Evolutionary conservation across 2,329 filamentous ascomycete genomes (phyloP).

Genomic region (Leptographium radiaticola): DNA sequence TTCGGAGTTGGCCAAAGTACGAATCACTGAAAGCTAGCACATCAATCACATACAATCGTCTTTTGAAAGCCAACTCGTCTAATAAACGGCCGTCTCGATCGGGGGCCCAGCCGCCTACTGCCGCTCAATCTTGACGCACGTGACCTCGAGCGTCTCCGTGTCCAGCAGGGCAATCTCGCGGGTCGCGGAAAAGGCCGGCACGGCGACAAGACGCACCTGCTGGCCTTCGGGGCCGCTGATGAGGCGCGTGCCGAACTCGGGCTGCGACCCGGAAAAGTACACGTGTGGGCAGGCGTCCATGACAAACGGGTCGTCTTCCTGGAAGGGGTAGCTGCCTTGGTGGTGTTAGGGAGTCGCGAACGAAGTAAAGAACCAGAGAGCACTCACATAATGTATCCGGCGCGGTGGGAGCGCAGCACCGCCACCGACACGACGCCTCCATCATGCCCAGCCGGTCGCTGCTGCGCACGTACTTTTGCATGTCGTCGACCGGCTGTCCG

Average conservation of each 20-base stretch:
- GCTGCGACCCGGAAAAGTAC: slow-evolving; percentile 80
- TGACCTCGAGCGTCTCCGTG: slow-evolving; percentile 68
- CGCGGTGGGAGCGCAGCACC: slow-evolving; percentile 81
- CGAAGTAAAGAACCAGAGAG: neutral
- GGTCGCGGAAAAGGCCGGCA: slow-evolving; percentile 70
- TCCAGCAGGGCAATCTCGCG: slow-evolving; percentile 76
- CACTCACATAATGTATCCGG: slow-evolving; percentile 85
- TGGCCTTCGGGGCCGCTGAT: slow-evolving; percentile 58
- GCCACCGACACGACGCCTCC: slow-evolving; percentile 89
- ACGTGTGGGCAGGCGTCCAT: slow-evolving; percentile 76
- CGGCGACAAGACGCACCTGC: slow-evolving; percentile 61
- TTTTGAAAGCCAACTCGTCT: slow-evolving; percentile 71
- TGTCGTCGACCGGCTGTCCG: slow-evolving; percentile 87
- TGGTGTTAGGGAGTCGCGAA: neutral
- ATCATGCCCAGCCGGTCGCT: slow-evolving; percentile 75
- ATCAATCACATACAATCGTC: slow-evolving; percentile 74
- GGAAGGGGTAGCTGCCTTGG: slow-evolving; percentile 90
- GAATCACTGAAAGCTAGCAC: slow-evolving; percentile 32
- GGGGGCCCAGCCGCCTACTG: too few relatives aligned
- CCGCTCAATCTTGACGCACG: slow-evolving; percentile 45
- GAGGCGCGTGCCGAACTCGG: slow-evolving; percentile 58
- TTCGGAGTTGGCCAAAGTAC: slow-evolving; percentile 35
- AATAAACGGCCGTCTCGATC: slow-evolving; percentile 57
- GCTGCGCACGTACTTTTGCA: slow-evolving; percentile 78
- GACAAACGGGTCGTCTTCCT: slow-evolving; percentile 85